Conservation (phyloP, 441 rosid genomes). For the Hura crepitans region DNA sequence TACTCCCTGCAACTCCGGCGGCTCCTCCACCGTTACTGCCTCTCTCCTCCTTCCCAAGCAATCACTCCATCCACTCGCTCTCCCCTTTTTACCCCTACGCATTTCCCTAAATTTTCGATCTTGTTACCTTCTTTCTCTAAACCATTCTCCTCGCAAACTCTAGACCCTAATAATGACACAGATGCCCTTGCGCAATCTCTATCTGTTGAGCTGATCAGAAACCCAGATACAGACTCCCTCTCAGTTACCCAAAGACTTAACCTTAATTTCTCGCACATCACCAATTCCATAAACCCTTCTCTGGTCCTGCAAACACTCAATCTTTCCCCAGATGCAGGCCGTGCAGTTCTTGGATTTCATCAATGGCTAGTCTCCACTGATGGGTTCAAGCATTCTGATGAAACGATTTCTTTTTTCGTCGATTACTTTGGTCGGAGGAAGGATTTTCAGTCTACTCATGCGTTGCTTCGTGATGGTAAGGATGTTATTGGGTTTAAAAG, state of each 20-base stretch:
- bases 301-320: slow-evolving; percentile 57
- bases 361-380: slow-evolving; percentile 53
- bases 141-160: slow-evolving; percentile 41
- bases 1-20: too few species aligned
- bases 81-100: slow-evolving; percentile 19
- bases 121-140: slow-evolving; percentile 21
- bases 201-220: slow-evolving; percentile 55
- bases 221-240: slow-evolving; percentile 40
- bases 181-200: slow-evolving; percentile 55
- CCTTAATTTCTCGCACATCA: slow-evolving; percentile 71
- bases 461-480: slow-evolving; percentile 47
- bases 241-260: slow-evolving; percentile 55
- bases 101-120: slow-evolving; percentile 16
- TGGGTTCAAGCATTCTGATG: slow-evolving; percentile 58
- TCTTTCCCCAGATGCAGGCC: slow-evolving; percentile 76
- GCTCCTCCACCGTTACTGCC: too few species aligned
- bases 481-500: slow-evolving; percentile 49
- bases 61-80: slow-evolving; percentile 3
- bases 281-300: slow-evolving; percentile 39
- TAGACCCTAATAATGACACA: slow-evolving; percentile 21
- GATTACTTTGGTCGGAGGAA: slow-evolving; percentile 84
- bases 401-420: slow-evolving; percentile 59
- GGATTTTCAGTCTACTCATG: slow-evolving; percentile 75
- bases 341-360: slow-evolving; percentile 61
- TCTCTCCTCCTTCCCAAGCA: slow-evolving; percentile 16